Base-by-base conservation (phyloP, 768 basidiomycete species). In the Collybia sp. region DNA sequence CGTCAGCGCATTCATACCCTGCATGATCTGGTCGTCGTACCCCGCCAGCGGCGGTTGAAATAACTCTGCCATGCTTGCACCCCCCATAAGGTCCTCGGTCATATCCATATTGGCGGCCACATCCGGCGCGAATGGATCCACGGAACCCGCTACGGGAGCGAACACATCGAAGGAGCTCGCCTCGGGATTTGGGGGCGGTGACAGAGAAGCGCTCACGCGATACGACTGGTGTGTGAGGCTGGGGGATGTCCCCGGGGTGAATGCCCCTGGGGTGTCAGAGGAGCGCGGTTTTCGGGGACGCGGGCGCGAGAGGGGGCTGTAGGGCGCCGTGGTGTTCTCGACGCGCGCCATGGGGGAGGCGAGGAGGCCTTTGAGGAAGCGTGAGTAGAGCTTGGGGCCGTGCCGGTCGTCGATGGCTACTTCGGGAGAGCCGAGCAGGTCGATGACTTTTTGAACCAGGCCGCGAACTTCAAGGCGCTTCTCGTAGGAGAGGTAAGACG, bases 371-470 rank as follows among this genome's bases (percentile, higher is more conserved):
- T 78, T 77, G 39, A 93, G 71, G 75, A 92, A 92, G 40, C 79
- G 82, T 0, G 89, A 79, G 60, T 89, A 91, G 5, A 91, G 68
- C 58, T 81, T 85, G 1, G 88, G 89, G 0, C 85, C 86, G 57
- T 92, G 88, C 13, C 82, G 81, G 19, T 87, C 83, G 63, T 93
- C 90, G 48, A 92, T 75, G 15, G 83, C 82, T 13, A 92, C 77
- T 45, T 83, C 80, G 5, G 84, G 75, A 0, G 82, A 80, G 2
- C 77, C 76, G 3, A 92, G 73, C 1, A 89, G 72, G 49, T 85
- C 73, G 39, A 85, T 75, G 47, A 85, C 79, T 45, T 73, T 71
- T 56, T 83, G 79, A 0, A 93, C 85, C 17, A 80, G 67, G 0
- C 62, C 58, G 16, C 79, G 77, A 46, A 91, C 86, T 49, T 83